Percentiles rank a stretch among this genome's conserved stretches.
Conservation (phyloP, 2,329 filamentous ascomycete genomes). For the Alternaria metachromatica region DNA sequence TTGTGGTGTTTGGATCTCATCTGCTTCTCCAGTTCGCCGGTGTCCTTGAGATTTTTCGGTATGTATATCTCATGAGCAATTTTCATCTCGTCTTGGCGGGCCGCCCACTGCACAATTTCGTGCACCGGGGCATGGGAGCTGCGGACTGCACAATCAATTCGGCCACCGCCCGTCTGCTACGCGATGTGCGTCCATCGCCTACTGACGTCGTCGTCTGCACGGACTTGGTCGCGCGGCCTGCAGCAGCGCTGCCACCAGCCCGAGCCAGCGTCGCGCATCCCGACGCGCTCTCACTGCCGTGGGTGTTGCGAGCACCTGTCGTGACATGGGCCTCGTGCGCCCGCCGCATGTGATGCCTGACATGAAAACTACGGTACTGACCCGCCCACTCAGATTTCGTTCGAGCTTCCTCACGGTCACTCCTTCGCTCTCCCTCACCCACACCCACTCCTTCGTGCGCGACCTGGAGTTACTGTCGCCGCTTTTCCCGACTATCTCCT, state of each 20-base stretch:
- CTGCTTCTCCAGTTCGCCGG: slow-evolving; percentile 26
- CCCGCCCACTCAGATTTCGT: slow-evolving; percentile 38
- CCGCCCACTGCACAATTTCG: slow-evolving; percentile 10
- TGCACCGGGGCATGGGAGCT: slow-evolving; percentile 9
- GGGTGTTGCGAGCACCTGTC: slow-evolving; percentile 11
- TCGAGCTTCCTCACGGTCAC: slow-evolving; percentile 38
- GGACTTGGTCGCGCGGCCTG: slow-evolving; percentile 10
- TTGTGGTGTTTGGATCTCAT: slow-evolving; percentile 37
- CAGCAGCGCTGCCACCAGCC: not conserved
- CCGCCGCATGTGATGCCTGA: slow-evolving; percentile 41
- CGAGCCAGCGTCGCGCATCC: slow-evolving; percentile 1
- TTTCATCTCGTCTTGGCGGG: slow-evolving; percentile 36
- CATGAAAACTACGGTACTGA: slow-evolving; percentile 32
- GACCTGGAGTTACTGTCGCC: slow-evolving; percentile 43
- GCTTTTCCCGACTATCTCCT: slow-evolving; percentile 38
- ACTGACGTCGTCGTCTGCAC: slow-evolving; percentile 32
- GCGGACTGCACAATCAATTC: slow-evolving; percentile 9
- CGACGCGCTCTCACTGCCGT: slow-evolving; percentile 2
- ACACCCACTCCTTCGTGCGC: slow-evolving; percentile 30
- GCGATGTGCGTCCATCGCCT: slow-evolving; percentile 10
- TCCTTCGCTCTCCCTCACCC: slow-evolving; percentile 34
- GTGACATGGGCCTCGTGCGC: slow-evolving; percentile 35
- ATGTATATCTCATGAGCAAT: slow-evolving; percentile 29
- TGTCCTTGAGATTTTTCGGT: slow-evolving; percentile 34
- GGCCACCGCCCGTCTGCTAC: not conserved